Conservation (phyloP, 805 yeast species). For the Zygoascus flipseniorum region DNA sequence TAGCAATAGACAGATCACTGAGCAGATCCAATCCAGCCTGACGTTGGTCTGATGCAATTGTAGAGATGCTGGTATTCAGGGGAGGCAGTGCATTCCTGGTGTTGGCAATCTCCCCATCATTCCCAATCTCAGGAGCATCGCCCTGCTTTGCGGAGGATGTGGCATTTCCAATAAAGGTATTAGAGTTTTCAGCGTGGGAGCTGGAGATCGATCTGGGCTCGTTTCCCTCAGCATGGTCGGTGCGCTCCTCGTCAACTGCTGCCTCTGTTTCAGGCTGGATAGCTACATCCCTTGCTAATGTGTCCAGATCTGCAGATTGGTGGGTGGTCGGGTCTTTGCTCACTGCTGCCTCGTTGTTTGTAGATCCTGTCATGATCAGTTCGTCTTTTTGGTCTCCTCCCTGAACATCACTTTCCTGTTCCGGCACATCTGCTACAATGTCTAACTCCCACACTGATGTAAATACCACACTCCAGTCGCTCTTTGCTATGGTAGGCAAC, state of each 20-base stretch:
- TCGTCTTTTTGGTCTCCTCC: too few species aligned
- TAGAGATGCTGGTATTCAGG: neutral
- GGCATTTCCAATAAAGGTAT: neutral
- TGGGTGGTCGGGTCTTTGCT: too few species aligned
- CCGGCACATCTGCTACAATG: neutral
- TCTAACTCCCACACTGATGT: conserved; percentile 15
- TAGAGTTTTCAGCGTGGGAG: too few species aligned
- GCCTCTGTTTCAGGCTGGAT: too few species aligned
- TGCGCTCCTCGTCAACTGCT: too few species aligned
- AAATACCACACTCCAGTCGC: conserved; percentile 12
- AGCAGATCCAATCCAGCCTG: neutral
- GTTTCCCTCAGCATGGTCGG: too few species aligned
- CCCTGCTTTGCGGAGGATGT: neutral
- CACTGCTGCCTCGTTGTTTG: too few species aligned
- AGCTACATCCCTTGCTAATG: too few species aligned
- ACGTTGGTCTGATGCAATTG: neutral
- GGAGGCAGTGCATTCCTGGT: neutral
- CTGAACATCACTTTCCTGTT: too few species aligned
- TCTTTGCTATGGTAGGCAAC: conserved; percentile 25
- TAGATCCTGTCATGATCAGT: too few species aligned
- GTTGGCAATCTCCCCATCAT: neutral
- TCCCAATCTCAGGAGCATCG: neutral
- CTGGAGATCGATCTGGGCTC: too few species aligned
- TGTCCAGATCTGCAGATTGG: too few species aligned
- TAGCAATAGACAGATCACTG: neutral